These are phyloP conservation scores for Globisporangium heterothallicum DNA, from an alignment of 352 stramenopile species.

Conservation along the genomic window DNA sequence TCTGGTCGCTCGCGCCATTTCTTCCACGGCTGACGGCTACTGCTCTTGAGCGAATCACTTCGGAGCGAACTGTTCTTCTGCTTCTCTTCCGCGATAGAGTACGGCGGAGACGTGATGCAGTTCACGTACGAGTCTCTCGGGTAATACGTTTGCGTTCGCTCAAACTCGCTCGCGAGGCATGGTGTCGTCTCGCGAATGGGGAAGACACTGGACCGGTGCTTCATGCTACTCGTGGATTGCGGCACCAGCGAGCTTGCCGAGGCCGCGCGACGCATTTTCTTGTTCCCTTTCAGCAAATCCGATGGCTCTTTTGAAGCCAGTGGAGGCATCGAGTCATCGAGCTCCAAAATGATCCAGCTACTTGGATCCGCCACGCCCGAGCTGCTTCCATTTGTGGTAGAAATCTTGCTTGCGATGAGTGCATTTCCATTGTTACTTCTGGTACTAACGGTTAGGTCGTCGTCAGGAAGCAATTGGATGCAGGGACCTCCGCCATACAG, in stretches of 20 bases:
- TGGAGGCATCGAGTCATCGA: slow-evolving; percentile 32
- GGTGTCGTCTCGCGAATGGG: slow-evolving; percentile 10
- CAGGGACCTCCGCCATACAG: slow-evolving; percentile 63
- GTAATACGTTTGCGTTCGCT: slow-evolving; percentile 9
- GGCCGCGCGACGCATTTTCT: slow-evolving; percentile 10
- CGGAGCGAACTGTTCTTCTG: not conserved
- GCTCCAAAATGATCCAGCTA: slow-evolving; percentile 49
- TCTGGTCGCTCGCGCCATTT: not conserved
- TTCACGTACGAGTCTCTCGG: slow-evolving; percentile 14
- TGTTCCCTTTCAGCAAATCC: slow-evolving; percentile 10
- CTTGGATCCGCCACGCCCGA: not conserved
- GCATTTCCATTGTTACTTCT: not conserved
- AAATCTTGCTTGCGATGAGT: not conserved
- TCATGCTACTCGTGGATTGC: not conserved
- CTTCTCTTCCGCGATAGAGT: not conserved
- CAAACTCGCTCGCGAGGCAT: slow-evolving; percentile 8
- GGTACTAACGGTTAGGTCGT: not conserved
- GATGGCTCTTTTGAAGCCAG: slow-evolving; percentile 5
- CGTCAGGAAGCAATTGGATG: slow-evolving; percentile 29
- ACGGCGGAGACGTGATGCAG: slow-evolving; percentile 7
- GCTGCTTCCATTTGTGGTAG: slow-evolving; percentile 2
- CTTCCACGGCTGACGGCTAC: not conserved
- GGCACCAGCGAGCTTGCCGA: slow-evolving; percentile 1
- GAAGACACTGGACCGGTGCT: slow-evolving; percentile 6
- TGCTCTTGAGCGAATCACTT: slow-evolving; percentile 4